These are phyloP conservation scores for Fragilaria crotonensis DNA, from an alignment of 108 stramenopile genomes.

Conservation along the genomic window DNA sequence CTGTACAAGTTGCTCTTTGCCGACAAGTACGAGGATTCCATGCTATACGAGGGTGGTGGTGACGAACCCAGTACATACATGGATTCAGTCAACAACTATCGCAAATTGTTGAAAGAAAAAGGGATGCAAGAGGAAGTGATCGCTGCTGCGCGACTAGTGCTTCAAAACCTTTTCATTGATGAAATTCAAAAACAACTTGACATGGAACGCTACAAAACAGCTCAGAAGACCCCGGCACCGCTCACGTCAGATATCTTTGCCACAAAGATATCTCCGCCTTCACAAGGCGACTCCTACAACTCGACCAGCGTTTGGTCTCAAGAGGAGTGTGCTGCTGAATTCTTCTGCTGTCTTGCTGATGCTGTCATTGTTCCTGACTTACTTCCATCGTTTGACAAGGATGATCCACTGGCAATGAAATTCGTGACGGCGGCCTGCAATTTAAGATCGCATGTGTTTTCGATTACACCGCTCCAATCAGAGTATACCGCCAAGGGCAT, in stretches of 20 bases:
- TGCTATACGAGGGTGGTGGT: constrained; percentile 67
- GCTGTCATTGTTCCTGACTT: constrained; percentile 32
- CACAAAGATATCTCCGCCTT: not conserved
- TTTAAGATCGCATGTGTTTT: constrained; percentile 84
- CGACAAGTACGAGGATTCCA: constrained; percentile 67
- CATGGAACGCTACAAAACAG: constrained; percentile 86
- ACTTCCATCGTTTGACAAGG: constrained; percentile 87
- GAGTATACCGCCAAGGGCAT: constrained; percentile 94
- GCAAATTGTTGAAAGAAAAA: constrained; percentile 19
- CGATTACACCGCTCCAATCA: constrained; percentile 77
- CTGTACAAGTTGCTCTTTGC: constrained; percentile 94
- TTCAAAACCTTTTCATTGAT: constrained; percentile 41
- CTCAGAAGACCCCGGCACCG: constrained; percentile 66
- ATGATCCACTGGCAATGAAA: constrained; percentile 88
- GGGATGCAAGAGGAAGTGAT: not conserved
- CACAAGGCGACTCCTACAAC: constrained; percentile 19
- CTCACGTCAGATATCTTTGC: constrained; percentile 15
- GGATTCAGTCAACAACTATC: constrained; percentile 40
- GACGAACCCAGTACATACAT: constrained; percentile 68
- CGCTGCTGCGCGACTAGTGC: constrained; percentile 6
- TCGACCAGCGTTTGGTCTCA: constrained; percentile 49
- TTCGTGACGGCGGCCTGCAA: constrained; percentile 94
- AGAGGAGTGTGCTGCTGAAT: constrained; percentile 36
- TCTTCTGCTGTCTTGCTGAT: constrained; percentile 33
- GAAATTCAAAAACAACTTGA: constrained; percentile 81